Evolutionary conservation across 257 asterid genomes (phyloP), one percentile per base, ranked within the genome.

Genomic region (Solanum lycopersicoides): DNA sequence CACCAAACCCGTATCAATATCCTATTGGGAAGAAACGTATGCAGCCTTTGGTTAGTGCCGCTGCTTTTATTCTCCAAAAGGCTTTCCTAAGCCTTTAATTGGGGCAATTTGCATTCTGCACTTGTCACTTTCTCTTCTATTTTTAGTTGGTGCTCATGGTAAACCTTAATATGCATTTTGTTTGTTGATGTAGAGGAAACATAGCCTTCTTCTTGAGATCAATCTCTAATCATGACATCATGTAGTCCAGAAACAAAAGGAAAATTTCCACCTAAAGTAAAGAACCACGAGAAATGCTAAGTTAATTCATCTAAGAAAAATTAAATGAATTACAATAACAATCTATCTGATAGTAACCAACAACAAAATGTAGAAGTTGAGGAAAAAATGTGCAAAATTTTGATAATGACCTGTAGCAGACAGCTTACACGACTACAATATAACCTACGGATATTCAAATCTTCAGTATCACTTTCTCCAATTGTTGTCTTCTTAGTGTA

Each of bases 11-110:
- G 8, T 92, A 92, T 80, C 92, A 86, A 50, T 92, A 92, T 89
- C 94, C 94, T 37, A 91, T 92, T 80, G 94, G 94, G 87, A 92
- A 92, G 92, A 92, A 87, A 88, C 92, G 94, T 9, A 92, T 92
- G 94, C 94, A 92, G 86, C 94, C 94, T 71, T 90, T 92, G 94
- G 94, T 92, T 89, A 92, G 94, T 90, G 72, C 79, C 39, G 41
- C 47, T 25, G 37, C 79, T 76, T 65, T 25, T 59, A 11, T 71
- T 15, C 75, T 50, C 23, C 32, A 18, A 28, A 28, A 32, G 74
- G 23, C 34, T 44, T 68, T 50, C 7, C 69, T 50, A 30, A 32
- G 85, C 32, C 53, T 25, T 15, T 2, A 41, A 18, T 44, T 42
- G 37, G 41, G 25, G 16, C 75, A 84, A 28, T 83, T 53, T 53